A percentile compares a stretch with the other conserved stretches of the same genome.
These are phyloP conservation scores for Saccharomycopsis hybrid DNA, from an alignment of 1,139 yeast species.

Conservation along the genomic window DNA sequence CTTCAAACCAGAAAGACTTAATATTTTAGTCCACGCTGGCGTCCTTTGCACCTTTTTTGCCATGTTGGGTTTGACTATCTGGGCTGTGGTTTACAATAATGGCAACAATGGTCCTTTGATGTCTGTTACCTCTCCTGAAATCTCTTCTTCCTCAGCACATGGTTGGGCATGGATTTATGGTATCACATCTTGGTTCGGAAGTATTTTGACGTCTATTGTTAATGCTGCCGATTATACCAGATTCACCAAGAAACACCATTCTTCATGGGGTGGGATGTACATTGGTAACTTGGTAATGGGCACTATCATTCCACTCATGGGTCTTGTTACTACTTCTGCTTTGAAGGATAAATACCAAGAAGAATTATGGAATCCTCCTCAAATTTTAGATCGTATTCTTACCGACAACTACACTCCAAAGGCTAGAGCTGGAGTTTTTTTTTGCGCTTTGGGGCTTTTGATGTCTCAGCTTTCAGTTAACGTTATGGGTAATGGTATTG, in stretches of 20 bases:
- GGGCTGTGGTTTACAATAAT: constrained; percentile 29
- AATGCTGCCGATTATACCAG: constrained; percentile 38
- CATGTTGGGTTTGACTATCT: constrained; percentile 37
- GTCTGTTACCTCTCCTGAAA: constrained; percentile 5
- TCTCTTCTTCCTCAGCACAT: constrained; percentile 18
- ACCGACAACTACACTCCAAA: constrained; percentile 32
- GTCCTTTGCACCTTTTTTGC: constrained; percentile 33
- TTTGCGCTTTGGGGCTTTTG: constrained; percentile 39
- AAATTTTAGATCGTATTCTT: constrained; percentile 20
- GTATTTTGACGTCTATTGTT: constrained; percentile 31
- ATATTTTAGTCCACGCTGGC: constrained; percentile 12
- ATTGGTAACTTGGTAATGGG: constrained; percentile 35
- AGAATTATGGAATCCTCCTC: constrained; percentile 36
- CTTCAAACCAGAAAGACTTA: constrained; percentile 29
- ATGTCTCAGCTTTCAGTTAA: constrained; percentile 44
- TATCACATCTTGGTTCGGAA: constrained; percentile 39
- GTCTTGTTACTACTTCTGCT: constrained; percentile 37
- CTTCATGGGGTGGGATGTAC: constrained; percentile 32
- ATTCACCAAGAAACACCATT: constrained; percentile 32
- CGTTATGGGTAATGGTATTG: constrained; percentile 43
- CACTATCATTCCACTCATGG: constrained; percentile 36
- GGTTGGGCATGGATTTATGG: constrained; percentile 39
- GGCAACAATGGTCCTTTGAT: constrained; percentile 34
- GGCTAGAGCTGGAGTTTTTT: constrained; percentile 42
- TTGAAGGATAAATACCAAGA: constrained; percentile 31